Evolutionary conservation across 164 flowering plant species (phyloP), one percentile per base, ranked within the genome.

Genomic region (Buxus sempervirens): DNA sequence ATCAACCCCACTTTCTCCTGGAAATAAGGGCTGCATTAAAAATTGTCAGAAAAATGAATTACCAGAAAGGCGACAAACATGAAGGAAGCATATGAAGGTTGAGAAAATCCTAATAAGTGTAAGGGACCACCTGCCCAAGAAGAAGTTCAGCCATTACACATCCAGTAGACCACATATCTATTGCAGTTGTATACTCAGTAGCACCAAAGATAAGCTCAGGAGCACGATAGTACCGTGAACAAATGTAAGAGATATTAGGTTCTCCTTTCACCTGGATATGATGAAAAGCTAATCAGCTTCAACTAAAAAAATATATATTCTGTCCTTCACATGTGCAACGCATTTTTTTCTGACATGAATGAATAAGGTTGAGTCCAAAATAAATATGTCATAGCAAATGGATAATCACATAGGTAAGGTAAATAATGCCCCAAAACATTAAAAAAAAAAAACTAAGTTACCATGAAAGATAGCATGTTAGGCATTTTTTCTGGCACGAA

Each of bases 161-260:
- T 53, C 98, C 98, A 7, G 96, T 86, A 66, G 98, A 93, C 97
- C 98, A 93, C 80, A 93, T 81, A 78, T 93, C 98, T 64, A 93
- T 88, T 6, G 98, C 97, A 70, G 97, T 89, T 57, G 98, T 93
- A 70, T 91, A 93, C 71, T 93, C 97, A 27, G 96, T 89, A 64
- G 98, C 97, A 77, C 98, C 98, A 78, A 93, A 93, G 71, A 93
- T 93, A 70, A 93, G 89, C 76, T 93, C 98, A 61, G 98, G 98
- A 38, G 98, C 97, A 74, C 98, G 97, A 54, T 93, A 93, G 68
- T 91, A 93, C 86, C 98, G 88, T 59, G 98, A 93, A 75, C 98
- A 93, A 59, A 93, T 93, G 80, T 93, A 93, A 66, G 98, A 93
- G 19, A 93, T 91, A 78, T 93, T 93, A 51, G 97, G 97, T 75